These are phyloP conservation scores for Globisporangium parvum DNA, from an alignment of 352 stramenopile genomes.

Conservation along the genomic window DNA sequence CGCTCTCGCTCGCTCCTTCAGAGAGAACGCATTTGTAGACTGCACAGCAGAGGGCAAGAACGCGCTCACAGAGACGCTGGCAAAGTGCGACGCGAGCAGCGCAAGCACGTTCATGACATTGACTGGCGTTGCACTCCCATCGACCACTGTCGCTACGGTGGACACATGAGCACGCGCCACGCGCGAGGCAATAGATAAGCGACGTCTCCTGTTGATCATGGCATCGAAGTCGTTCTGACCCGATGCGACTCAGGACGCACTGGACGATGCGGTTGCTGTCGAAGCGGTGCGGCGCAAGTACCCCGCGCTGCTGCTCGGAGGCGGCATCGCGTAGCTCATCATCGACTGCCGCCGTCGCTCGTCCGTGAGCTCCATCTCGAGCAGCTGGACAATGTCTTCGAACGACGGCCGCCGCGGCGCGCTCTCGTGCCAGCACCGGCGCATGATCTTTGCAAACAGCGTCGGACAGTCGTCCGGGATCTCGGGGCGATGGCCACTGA, in stretches of 20 bases:
- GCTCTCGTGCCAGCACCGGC: slow-evolving; percentile 70
- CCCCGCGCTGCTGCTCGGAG: not conserved
- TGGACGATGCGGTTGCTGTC: slow-evolving; percentile 1
- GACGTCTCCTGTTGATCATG: too few species aligned
- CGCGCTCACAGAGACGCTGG: not conserved
- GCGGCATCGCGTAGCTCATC: slow-evolving; percentile 1
- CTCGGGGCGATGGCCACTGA: slow-evolving; percentile 48
- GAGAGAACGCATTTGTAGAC: not conserved
- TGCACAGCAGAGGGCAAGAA: not conserved
- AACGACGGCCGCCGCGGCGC: slow-evolving; percentile 62
- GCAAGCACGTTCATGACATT: not conserved
- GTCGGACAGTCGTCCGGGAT: slow-evolving; percentile 56
- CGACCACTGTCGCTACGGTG: not conserved
- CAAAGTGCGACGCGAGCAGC: not conserved
- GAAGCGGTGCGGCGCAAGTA: slow-evolving; percentile 9
- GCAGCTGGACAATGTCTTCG: slow-evolving; percentile 70
- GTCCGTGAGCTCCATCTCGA: slow-evolving; percentile 63
- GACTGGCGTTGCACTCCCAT: not conserved
- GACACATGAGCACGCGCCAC: too few species aligned
- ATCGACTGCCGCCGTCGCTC: slow-evolving; percentile 31
- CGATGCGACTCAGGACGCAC: not conserved
- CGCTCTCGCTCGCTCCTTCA: not conserved
- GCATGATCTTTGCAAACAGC: slow-evolving; percentile 80
- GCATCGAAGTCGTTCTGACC: too few species aligned
- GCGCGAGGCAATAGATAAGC: too few species aligned